Percentiles rank a stretch among this genome's conserved stretches.
Evolutionary conservation across 106 monocot genomes (phyloP).

Genomic region (Cymbidium sinense): DNA sequence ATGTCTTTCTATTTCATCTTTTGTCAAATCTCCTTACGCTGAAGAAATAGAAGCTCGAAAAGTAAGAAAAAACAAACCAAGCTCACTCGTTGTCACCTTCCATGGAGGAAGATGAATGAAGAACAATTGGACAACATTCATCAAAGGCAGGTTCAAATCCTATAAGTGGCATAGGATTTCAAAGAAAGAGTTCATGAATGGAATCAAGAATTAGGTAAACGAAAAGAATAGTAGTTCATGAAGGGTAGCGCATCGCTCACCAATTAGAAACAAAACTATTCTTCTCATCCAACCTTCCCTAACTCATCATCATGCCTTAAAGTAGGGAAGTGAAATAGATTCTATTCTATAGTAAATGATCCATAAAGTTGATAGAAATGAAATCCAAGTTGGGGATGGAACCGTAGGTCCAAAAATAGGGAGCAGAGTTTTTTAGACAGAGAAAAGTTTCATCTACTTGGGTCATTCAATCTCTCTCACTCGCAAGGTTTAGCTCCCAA

Average conservation of each 20-base stretch:
- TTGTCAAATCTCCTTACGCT: too few relatives aligned
- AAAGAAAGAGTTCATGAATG: background rate
- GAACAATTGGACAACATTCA: background rate
- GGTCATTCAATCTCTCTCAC: too few relatives aligned
- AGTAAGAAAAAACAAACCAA: too few relatives aligned
- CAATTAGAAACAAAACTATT: background rate
- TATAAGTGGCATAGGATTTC: background rate
- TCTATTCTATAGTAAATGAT: background rate
- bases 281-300: background rate
- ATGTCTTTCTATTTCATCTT: constrained; percentile 1
- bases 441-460: too few relatives aligned
- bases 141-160: background rate
- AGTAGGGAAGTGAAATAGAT: background rate
- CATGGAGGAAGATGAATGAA: background rate
- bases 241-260: background rate
- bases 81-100: background rate
- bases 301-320: background rate
- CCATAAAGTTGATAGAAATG: too few relatives aligned
- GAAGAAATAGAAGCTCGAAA: too few relatives aligned
- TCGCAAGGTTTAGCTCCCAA: too few relatives aligned
- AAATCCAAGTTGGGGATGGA: too few relatives aligned
- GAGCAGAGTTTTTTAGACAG: too few relatives aligned
- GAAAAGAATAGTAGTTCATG: background rate
- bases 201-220: too few relatives aligned
- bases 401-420: too few relatives aligned